Base-by-base conservation (phyloP, 2,329 filamentous ascomycete species). In the Xylariales sp. region DNA sequence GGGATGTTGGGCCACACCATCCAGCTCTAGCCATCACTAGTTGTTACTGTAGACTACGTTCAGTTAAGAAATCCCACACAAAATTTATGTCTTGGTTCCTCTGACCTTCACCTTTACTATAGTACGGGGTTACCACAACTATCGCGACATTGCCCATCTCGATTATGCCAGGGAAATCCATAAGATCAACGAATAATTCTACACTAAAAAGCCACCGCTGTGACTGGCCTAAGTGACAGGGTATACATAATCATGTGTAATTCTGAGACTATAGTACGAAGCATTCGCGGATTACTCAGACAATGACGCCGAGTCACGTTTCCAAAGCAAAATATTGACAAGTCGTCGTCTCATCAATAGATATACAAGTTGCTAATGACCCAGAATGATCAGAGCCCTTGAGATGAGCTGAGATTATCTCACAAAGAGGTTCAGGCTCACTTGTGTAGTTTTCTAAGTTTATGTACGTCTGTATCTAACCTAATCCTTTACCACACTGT, bases 331-430 rank as follows among this genome's bases (percentile, higher is more conserved):
- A 48, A 7, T 3, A 5, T 53, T 16, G 30, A 23, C 10, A 32
- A 12, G 5, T 57, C 43, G 10, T 14, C 32, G 4, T 16, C 46
- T 41, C 9, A 18, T 5, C 8, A 32, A 32, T 41, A 28, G 12
- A 46, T 1, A 43, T 30, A 28, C 1, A 6, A 48, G 10, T 48
- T 58, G 9, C 32, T n/a, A n/a, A 54, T 49, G 16, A 34, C 18
- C 7, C 34, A 16, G 46, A 48, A 18, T 9, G 52, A 28, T 32
- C 5, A 50, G 32, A 48, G 12, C 49, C 28, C 23, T 34, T 49
- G 10, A 12, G 23, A 64, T 54, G 49, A 64, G 65, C 23, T 59
- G 49, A 53, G 60, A 62, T 41, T n/a, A 45, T 54, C 41, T 41
- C 34, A 34, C 32, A 18, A 39, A 3, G 23, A 10, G 18, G n/a